phyloP scores from a whole-genome alignment of 768 basidiomycete species.

The Kockovaella imperatae region DNA sequence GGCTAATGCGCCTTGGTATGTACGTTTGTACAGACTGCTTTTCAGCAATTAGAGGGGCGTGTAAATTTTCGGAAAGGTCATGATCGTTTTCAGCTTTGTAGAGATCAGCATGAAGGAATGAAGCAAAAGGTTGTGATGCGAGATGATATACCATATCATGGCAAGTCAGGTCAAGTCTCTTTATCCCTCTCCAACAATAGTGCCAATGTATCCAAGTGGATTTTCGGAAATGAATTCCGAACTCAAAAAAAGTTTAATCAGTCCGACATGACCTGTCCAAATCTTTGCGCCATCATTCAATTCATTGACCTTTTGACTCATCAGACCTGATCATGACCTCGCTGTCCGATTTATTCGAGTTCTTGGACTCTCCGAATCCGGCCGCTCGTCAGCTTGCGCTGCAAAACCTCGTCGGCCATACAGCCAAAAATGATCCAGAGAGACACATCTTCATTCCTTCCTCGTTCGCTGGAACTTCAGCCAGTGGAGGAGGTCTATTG shows the following conservation, averaged over 20 bases:
- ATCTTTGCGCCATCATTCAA: not conserved
- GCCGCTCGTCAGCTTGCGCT: constrained; percentile 81
- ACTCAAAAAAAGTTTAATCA: too few relatives aligned
- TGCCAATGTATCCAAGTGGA: too few relatives aligned
- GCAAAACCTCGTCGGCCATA: constrained; percentile 71
- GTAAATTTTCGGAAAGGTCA: too few relatives aligned
- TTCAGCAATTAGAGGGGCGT: constrained; percentile 15
- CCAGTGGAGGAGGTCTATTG: constrained; percentile 15
- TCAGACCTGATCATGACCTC: constrained; percentile 24
- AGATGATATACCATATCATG: too few relatives aligned
- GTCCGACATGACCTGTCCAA: not conserved
- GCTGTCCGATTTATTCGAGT: constrained; percentile 63
- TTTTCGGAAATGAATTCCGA: too few relatives aligned
- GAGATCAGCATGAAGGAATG: not conserved
- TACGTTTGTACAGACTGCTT: constrained; percentile 34
- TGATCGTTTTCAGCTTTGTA: not conserved
- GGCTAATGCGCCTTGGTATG: constrained; percentile 27
- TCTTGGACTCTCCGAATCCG: constrained; percentile 77
- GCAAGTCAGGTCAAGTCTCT: too few relatives aligned
- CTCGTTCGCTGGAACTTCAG: constrained; percentile 12
- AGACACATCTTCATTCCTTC: constrained; percentile 66
- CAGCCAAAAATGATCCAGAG: constrained; percentile 61
- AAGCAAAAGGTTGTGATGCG: too few relatives aligned
- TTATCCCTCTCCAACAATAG: too few relatives aligned
- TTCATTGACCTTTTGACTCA: not conserved